Percentiles rank a stretch among this genome's conserved stretches.
Conservation (phyloP, 164 flowering plant genomes). For the Hamamelis virginiana region DNA sequence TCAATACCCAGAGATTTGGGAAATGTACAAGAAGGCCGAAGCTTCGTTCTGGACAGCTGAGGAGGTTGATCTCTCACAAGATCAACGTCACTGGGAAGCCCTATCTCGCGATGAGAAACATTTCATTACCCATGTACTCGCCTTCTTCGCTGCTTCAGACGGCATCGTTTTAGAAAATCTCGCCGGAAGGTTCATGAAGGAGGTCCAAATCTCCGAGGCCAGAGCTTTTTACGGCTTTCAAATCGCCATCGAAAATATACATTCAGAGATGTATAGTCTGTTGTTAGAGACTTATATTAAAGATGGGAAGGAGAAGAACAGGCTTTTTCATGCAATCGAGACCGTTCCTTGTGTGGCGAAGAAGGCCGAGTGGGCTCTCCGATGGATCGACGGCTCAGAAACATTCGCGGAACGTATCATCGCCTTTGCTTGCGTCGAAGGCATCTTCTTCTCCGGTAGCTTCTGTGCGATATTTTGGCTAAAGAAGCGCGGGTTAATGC, state of each 20-base stretch:
- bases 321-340: constrained; percentile 69
- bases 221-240: constrained; percentile 89
- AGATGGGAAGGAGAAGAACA: constrained; percentile 54
- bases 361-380: constrained; percentile 84
- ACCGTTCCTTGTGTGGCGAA: constrained; percentile 69
- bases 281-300: constrained; percentile 67
- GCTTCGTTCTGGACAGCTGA: constrained; percentile 94
- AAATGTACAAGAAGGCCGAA: constrained; percentile 92
- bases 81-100: constrained; percentile 59
- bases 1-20: constrained; percentile 82
- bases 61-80: constrained; percentile 78
- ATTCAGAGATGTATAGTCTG: constrained; percentile 85
- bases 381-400: constrained; percentile 78
- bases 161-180: constrained; percentile 88
- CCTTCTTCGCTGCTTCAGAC: constrained; percentile 91
- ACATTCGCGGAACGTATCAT: constrained; percentile 67
- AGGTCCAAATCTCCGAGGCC: constrained; percentile 77
- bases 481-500: constrained; percentile 81
- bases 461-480: constrained; percentile 87
- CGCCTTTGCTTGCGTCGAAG: constrained; percentile 89
- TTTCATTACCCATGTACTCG: constrained; percentile 78
- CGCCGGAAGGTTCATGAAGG: constrained; percentile 82
- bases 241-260: constrained; percentile 88
- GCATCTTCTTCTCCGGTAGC: constrained; percentile 86
- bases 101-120: constrained; percentile 55